These are phyloP conservation scores for Nicotiana tomentosiformis DNA, from an alignment of 257 asterid species.

Conservation along the genomic window DNA sequence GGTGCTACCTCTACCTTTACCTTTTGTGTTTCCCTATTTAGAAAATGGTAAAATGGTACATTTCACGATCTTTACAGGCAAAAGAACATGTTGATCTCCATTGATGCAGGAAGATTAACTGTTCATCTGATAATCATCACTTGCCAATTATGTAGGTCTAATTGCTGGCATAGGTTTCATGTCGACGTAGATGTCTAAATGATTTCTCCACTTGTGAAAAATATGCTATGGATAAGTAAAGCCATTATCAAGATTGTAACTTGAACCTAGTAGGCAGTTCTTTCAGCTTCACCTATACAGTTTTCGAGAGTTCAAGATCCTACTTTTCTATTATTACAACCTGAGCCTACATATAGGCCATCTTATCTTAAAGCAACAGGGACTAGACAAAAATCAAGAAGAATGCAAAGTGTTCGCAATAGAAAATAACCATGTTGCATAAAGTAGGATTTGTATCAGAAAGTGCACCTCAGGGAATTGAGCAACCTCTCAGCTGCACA, in stretches of 20 bases:
- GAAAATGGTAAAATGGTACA: not conserved
- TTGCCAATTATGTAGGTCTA: not conserved
- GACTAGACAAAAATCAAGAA: not conserved
- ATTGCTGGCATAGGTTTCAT: not conserved
- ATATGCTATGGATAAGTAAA: not conserved
- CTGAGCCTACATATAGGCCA: not conserved
- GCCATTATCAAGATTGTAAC: not conserved
- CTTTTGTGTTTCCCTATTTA: not conserved
- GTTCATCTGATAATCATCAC: not conserved
- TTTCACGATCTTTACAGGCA: not conserved
- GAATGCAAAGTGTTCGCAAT: not conserved
- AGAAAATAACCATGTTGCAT: not conserved
- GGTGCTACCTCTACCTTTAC: not conserved
- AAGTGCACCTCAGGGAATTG: conserved; percentile 57
- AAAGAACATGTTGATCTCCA: not conserved
- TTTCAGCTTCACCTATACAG: not conserved
- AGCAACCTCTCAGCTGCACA: conserved; percentile 76
- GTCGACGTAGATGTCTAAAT: not conserved
- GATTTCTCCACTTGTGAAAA: not conserved
- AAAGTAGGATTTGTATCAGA: not conserved
- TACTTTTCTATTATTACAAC: not conserved
- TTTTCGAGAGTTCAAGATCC: not conserved
- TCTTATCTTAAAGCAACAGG: not conserved
- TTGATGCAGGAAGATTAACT: not conserved
- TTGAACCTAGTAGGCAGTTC: not conserved